Conservation (phyloP, 2,329 filamentous ascomycete species). For the Fusarium solani-melongenae region DNA sequence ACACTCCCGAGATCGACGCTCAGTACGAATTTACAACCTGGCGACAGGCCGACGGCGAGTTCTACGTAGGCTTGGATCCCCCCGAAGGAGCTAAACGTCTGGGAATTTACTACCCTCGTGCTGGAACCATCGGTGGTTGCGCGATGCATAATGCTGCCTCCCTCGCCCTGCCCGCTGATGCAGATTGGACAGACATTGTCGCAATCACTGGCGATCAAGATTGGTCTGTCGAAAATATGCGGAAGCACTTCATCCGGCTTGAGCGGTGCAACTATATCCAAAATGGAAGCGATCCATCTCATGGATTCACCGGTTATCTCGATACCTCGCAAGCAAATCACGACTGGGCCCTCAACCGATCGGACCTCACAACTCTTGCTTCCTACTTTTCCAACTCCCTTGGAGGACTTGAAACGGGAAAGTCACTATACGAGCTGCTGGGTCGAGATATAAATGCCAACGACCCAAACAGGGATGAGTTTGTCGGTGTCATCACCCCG, state of each 20-base stretch:
- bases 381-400: background rate
- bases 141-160: background rate
- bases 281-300: background rate
- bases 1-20: background rate
- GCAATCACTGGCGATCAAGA: background rate
- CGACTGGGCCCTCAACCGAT: background rate
- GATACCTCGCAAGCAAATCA: background rate
- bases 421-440: background rate
- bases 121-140: background rate
- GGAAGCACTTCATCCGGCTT: slow-evolving; percentile 53
- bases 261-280: background rate
- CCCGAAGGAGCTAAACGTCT: background rate
- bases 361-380: background rate
- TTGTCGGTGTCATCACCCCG: background rate
- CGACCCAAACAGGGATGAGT: background rate
- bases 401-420: background rate
- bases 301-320: background rate
- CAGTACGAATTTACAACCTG: background rate
- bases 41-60: background rate
- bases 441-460: background rate
- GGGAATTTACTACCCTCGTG: background rate
- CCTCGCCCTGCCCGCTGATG: background rate
- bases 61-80: background rate
- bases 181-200: background rate
- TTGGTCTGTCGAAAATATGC: slow-evolving; percentile 54